Conservation (phyloP, 352 stramenopile genomes). For the Pythium monospermum region DNA sequence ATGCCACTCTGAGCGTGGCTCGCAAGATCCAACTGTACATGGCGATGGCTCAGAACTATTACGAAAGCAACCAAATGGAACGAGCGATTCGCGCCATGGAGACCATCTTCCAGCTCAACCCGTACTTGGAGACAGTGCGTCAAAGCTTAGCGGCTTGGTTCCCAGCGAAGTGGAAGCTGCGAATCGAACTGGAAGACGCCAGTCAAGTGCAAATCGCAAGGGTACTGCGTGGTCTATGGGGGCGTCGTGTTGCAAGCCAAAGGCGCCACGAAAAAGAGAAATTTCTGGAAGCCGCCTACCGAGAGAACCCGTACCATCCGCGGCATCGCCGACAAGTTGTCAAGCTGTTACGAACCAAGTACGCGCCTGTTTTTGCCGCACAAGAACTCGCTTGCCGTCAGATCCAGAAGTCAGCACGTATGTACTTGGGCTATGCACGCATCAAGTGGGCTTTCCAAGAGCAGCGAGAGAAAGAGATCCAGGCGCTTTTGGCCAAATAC, state of each 20-base stretch:
- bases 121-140: conserved; percentile 50
- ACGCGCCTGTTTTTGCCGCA: conserved; percentile 47
- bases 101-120: conserved; percentile 51
- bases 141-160: conserved; percentile 55
- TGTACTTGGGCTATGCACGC: conserved; percentile 40
- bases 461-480: conserved; percentile 28
- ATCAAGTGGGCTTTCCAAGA: conserved; percentile 35
- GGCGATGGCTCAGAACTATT: conserved; percentile 56
- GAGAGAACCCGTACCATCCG: conserved; percentile 34
- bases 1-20: background rate
- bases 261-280: conserved; percentile 20
- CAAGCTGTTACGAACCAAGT: conserved; percentile 30
- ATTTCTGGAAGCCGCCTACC: conserved; percentile 27
- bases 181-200: conserved; percentile 55
- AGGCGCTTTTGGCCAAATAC: conserved; percentile 50
- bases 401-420: conserved; percentile 36
- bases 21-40: conserved; percentile 44
- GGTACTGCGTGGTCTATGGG: conserved; percentile 58
- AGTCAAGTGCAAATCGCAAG: conserved; percentile 66
- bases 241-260: conserved; percentile 21
- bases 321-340: conserved; percentile 33
- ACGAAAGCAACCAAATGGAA: conserved; percentile 77
- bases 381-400: conserved; percentile 47
- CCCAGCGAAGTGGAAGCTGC: conserved; percentile 64
- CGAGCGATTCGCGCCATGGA: conserved; percentile 67